Base-by-base conservation (phyloP, 768 basidiomycete genomes). In the Melanogaster broomeanus region DNA sequence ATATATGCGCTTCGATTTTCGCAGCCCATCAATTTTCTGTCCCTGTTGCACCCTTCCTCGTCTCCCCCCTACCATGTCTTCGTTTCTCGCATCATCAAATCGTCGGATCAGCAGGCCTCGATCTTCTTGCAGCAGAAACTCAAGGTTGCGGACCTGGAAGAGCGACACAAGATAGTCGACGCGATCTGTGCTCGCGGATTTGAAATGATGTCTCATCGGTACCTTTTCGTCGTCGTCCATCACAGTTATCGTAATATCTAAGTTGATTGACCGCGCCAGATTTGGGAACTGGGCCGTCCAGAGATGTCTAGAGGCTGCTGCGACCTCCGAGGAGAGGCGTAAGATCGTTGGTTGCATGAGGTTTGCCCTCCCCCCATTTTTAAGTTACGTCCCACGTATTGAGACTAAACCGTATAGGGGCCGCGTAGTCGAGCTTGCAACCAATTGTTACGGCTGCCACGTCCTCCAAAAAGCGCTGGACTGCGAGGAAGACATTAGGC, bases 221-320 rank as follows among this genome's bases (percentile, higher is more conserved):
- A 63, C 33, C 42, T 42, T 53, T n/a, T 51, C 27, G 19, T 52
- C 27, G 18, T 33, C 41, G 40, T 25, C 18, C 18, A 55, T 45
- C 51, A 25, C 28, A 45, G 21, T n/a, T 33, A 12, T 13, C 42
- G 16, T 51, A 43, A 34, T 31, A 6, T 27, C 53, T 42, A 39
- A 61, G 55, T 34, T 22, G 45, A 42, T 43, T 27, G 24, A 42
- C 53, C 30, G 51, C 52, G 21, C 49, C 61, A 90, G 90, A n/a
- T 93, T 93, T 57, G 91, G 91, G 2, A 93, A 93, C 61, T 93
- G 90, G 90, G 90, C 90, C 0, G 90, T 93, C 33, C 91, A 93
- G 66, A 76, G 91, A 50, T 93, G 91, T 65, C 73, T 93, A 4
- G 91, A 93, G 61, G 87, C 88, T 1, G 88, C 88, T 43, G 80